These are phyloP conservation scores for Curvularia hawaiiensis DNA, from an alignment of 2,329 filamentous ascomycete genomes.

Conservation along the genomic window DNA sequence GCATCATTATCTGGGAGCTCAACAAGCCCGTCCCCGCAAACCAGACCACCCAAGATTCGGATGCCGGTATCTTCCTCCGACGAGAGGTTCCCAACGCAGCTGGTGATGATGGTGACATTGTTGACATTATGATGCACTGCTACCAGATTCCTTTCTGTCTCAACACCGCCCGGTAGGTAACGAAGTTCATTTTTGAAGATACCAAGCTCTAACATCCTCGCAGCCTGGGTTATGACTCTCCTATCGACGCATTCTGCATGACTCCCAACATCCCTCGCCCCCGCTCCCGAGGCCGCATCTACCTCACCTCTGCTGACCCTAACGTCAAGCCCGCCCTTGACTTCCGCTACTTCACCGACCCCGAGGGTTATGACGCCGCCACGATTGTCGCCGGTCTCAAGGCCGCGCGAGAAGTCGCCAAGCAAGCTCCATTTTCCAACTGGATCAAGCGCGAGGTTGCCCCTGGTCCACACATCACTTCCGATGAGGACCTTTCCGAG, in stretches of 20 bases:
- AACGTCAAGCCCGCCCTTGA: conserved; percentile 80
- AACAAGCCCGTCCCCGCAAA: conserved; percentile 77
- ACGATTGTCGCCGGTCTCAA: conserved; percentile 79
- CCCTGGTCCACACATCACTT: conserved; percentile 73
- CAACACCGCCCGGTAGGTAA: conserved; percentile 70
- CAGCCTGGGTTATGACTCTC: conserved; percentile 72
- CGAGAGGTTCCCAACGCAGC: conserved; percentile 74
- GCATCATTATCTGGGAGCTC: conserved; percentile 77
- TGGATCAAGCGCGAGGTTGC: conserved; percentile 86
- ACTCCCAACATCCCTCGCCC: conserved; percentile 88
- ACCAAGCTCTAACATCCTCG: conserved; percentile 9
- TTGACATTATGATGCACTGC: conserved; percentile 95
- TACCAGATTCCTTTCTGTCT: conserved; percentile 93
- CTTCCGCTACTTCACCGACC: conserved; percentile 89
- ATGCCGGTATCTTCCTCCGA: conserved; percentile 86
- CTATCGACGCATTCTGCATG: conserved; percentile 86
- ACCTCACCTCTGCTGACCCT: conserved; percentile 76
- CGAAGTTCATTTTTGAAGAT: neutral
- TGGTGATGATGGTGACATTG: conserved; percentile 72
- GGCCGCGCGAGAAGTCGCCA: conserved; percentile 76
- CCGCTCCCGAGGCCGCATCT: conserved; percentile 76
- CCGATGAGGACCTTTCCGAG: conserved; percentile 79
- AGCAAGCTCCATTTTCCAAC: conserved; percentile 76
- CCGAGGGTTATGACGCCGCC: conserved; percentile 82
- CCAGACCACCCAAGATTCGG: conserved; percentile 90